A percentile compares a stretch with the other conserved stretches of the same genome.
phyloP scores from a whole-genome alignment of 768 basidiomycete genomes.

The Rossbeevera mucosa region DNA sequence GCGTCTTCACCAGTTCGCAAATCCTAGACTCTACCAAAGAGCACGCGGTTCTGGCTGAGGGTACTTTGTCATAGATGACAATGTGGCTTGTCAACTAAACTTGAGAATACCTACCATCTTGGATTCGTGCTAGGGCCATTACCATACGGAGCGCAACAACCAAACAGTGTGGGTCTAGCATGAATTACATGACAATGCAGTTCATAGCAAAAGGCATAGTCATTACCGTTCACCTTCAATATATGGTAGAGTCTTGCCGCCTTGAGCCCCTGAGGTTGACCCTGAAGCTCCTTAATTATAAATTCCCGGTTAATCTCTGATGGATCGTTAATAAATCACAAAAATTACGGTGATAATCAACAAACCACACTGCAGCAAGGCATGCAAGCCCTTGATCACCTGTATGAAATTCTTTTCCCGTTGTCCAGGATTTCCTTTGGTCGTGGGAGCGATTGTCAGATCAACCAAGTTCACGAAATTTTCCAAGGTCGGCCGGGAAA shows the following conservation, averaged over 20 bases:
- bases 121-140: neutral
- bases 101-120: neutral
- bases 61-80: neutral
- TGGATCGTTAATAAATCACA: neutral
- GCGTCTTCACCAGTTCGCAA: conserved; percentile 4
- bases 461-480: neutral
- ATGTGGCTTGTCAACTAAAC: neutral
- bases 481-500: neutral
- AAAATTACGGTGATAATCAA: neutral
- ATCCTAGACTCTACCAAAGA: conserved; percentile 2
- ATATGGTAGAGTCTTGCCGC: neutral
- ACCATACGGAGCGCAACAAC: neutral
- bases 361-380: neutral
- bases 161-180: neutral
- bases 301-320: neutral
- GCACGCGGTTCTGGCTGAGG: neutral
- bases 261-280: neutral
- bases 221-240: neutral
- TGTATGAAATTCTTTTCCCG: neutral
- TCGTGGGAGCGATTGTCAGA: neutral
- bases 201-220: neutral
- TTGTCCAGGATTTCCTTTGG: too few relatives aligned
- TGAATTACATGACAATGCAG: neutral
- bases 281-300: neutral
- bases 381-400: neutral